Conservation (phyloP, 306 rosid genomes). For the Citrullus amarus region DNA sequence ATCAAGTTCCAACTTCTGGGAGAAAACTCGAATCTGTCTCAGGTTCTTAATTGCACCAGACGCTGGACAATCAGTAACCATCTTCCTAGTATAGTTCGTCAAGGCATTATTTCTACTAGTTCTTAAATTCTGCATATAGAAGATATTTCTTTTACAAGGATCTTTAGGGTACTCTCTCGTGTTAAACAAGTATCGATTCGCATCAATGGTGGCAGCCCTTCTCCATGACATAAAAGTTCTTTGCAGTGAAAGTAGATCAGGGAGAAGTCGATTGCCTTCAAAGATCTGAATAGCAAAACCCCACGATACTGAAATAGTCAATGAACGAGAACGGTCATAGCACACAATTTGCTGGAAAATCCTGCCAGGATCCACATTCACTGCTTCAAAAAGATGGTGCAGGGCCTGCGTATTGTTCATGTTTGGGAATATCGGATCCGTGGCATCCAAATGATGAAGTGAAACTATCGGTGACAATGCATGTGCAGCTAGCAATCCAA, state of each 20-base stretch:
- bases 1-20: constrained; percentile 47
- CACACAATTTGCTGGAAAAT: constrained; percentile 75
- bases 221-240: constrained; percentile 73
- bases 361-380: constrained; percentile 59
- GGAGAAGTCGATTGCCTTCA: constrained; percentile 58
- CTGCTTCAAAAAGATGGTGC: constrained; percentile 57
- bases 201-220: constrained; percentile 36
- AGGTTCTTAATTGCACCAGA: constrained; percentile 24
- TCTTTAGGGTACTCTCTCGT: constrained; percentile 54
- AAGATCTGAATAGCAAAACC: constrained; percentile 64
- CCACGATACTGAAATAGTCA: constrained; percentile 81
- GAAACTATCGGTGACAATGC: constrained; percentile 70
- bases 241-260: constrained; percentile 50
- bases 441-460: constrained; percentile 79
- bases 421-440: constrained; percentile 64
- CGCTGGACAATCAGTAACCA: constrained; percentile 30
- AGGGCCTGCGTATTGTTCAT: constrained; percentile 51
- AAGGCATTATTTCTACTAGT: constrained; percentile 29
- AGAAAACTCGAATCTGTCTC: constrained; percentile 37
- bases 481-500: constrained; percentile 77
- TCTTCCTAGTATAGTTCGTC: constrained; percentile 46
- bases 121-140: constrained; percentile 37
- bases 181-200: constrained; percentile 43
- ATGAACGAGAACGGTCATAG: constrained; percentile 46
- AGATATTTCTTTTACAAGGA: constrained; percentile 63